Base-by-base conservation (phyloP, 2,329 filamentous ascomycete genomes). In the Diatrype stigma region DNA sequence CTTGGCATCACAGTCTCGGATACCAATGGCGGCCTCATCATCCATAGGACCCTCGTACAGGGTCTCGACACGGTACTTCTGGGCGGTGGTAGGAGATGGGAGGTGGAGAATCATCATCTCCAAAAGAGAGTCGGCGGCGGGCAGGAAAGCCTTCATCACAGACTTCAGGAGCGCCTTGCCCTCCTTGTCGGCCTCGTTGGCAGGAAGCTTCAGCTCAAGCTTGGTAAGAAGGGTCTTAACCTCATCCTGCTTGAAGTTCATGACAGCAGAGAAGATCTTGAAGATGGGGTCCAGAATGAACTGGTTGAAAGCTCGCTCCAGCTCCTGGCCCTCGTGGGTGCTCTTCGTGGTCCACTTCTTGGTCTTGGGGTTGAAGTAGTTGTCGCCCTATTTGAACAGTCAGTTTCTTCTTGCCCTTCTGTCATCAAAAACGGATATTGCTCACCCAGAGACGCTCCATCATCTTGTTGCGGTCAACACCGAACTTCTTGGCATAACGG, bases 81-180 rank as follows among this genome's bases (percentile, higher is more conserved):
- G 94, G 64, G 94, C 94, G 61, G 90, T 96, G 67, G 90, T 84
- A 72, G 94, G 94, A 62, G 94, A 97, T 68, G 94, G 94, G 69
- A 99, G 84, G 78, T 99, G 94, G 70, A 99, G 89, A 80, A 97
- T 93, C 90, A 99, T 96, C 94, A 99, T 99, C 85, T 99, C 94
- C 73, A 99, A 78, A 62, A 99, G 89, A 67, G 93, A 95, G 77
- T 99, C 94, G 64, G 94, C 94, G 69, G 94, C 94, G 64, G 94
- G 94, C 72, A 99, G 81, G 89, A 97, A 99, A 73, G 96, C 96
- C 74, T 90, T 85, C 93, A 99, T 96, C 78, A 97, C 84, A 67
- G 89, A 84, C 87, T 97, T 99, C 72, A 99, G 89, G 62, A 99
- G 88, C 75, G 87, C 83, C 87, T 99, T 99, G 84, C 92, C 93